Evolutionary conservation across 495 filamentous ascomycete genomes (phyloP).

Genomic region (Penicillium flavigenum): DNA sequence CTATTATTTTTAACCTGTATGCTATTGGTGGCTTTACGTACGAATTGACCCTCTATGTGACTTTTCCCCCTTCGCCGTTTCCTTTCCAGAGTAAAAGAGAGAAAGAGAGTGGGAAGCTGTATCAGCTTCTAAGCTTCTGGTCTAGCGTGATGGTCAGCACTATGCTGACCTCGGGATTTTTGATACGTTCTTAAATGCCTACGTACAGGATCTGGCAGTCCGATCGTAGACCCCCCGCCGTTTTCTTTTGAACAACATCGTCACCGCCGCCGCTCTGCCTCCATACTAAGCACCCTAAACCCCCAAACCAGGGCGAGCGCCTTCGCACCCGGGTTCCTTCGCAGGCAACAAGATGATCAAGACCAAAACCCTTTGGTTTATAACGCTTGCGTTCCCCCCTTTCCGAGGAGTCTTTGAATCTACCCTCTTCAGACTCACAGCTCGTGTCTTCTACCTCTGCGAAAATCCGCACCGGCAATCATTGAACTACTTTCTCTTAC

Average conservation of each 20-base stretch:
- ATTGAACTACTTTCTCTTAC: not conserved
- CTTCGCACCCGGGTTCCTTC: not conserved
- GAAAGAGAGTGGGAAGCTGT: not conserved
- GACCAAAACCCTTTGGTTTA: not conserved
- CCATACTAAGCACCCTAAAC: not conserved
- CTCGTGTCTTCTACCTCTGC: not conserved
- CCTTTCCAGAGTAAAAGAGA: not conserved
- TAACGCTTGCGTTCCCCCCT: not conserved
- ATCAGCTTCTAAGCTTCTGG: not conserved
- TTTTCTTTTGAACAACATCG: not conserved
- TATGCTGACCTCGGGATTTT: not conserved
- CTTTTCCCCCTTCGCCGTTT: not conserved
- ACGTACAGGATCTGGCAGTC: not conserved
- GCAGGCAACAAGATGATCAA: not conserved
- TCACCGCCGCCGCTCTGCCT: not conserved
- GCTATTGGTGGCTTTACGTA: not conserved
- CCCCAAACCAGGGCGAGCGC: not conserved
- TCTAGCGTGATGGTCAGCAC: not conserved
- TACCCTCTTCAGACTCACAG: not conserved
- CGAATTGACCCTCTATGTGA: not conserved
- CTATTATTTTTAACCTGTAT: too few relatives aligned
- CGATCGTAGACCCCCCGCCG: not conserved
- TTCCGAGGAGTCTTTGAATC: not conserved
- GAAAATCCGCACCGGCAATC: not conserved
- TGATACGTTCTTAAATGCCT: not conserved